phyloP scores from a whole-genome alignment of 2,329 filamentous ascomycete species.

The Xylaria hypoxylon region DNA sequence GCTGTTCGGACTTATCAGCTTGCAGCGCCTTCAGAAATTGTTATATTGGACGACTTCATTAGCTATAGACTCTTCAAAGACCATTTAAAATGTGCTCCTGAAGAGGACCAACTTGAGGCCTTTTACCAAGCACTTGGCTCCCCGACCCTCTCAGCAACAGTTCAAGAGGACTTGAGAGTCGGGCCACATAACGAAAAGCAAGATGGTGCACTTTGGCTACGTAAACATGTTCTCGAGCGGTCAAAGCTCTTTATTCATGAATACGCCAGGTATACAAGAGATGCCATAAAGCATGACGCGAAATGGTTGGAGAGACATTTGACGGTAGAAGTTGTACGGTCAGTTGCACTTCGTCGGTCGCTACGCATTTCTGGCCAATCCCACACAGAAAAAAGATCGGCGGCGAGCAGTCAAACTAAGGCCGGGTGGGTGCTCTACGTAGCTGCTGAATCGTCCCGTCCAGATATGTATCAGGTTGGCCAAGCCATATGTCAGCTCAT shows the following conservation, averaged over 20 bases:
- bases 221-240: constrained; percentile 86
- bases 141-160: constrained; percentile 77
- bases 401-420: constrained; percentile 69
- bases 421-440: constrained; percentile 79
- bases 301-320: constrained; percentile 93
- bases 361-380: constrained; percentile 76
- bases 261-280: constrained; percentile 74
- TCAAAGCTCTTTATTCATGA: constrained; percentile 91
- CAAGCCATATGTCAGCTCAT: constrained; percentile 86
- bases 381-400: constrained; percentile 80
- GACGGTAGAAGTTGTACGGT: constrained; percentile 79
- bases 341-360: constrained; percentile 81
- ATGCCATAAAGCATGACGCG: constrained; percentile 85
- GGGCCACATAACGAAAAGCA: constrained; percentile 76
- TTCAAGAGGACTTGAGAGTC: constrained; percentile 81
- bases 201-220: constrained; percentile 73
- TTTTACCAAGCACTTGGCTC: constrained; percentile 89
- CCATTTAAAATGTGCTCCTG: constrained; percentile 84
- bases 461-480: constrained; percentile 92
- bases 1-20: constrained; percentile 83
- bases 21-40: constrained; percentile 75
- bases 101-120: constrained; percentile 86
- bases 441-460: constrained; percentile 69
- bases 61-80: constrained; percentile 91
- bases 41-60: constrained; percentile 88